Base-by-base conservation (phyloP, 108 stramenopile species). In the Stephanodiscus minutulus region DNA sequence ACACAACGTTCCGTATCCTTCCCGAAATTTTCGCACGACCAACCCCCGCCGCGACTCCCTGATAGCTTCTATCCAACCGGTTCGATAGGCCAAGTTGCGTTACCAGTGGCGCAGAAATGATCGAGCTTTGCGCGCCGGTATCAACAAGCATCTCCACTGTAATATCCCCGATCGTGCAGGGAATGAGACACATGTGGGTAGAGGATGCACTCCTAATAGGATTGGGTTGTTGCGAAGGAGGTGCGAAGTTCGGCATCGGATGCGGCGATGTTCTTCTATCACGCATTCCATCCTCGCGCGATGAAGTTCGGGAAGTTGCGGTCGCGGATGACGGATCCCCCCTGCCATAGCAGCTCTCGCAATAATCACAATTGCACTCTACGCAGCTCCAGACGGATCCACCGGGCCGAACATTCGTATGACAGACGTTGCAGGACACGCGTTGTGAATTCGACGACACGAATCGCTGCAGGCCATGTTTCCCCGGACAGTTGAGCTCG, bases 101-200 rank as follows among this genome's bases (percentile, higher is more conserved):
- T 13, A 85, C 86, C 52, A 87, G 67, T 18, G 85, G 79, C 47
- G 82, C 57, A 0, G 88, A 88, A 47, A 91, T 75, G n/a, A 87
- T 85, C 13, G 84, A 85, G 10, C 64, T 49, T 62, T 85, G 84
- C 24, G 91, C 91, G 24, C 91, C 91, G 15, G 87, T 85, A 31
- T 91, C 91, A 3, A 91, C 87, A 41, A 91, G 64, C 86, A 91
- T 86, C 46, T 87, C 87, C 11, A 91, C 79, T 18, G 66, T 58
- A 20, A 66, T 77, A 46, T 72, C 41, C 20, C 87, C 86, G 20
- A 91, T 83, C 28, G 29, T 57, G 49, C 87, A 87, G 15, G 77
- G 72, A 27, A 88, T 77, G 44, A 84, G 65, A 17, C 83, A 63
- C 87, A 91, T 89, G 69, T 86, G 87, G 22, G 66, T 37, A 36